phyloP scores from a whole-genome alignment of 352 stramenopile species.

The Phytophthora ramorum region DNA sequence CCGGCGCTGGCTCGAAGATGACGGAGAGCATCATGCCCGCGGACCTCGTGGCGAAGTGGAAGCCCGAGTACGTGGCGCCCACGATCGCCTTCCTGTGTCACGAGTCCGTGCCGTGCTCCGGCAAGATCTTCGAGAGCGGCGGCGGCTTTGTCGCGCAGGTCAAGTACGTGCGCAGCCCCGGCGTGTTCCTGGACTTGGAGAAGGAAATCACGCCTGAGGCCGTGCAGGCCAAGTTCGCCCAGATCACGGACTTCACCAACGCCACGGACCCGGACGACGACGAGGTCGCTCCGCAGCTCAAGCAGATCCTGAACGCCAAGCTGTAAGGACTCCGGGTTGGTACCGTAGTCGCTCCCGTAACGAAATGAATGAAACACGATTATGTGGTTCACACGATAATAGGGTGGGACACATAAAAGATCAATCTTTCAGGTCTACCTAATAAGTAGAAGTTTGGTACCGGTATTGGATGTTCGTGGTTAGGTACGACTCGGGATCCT shows the following conservation, averaged over 20 bases:
- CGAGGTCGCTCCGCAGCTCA: conserved; percentile 79
- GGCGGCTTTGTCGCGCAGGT: conserved; percentile 86
- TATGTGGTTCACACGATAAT: conserved; percentile 14
- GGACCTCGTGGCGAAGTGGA: conserved; percentile 85
- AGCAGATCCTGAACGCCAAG: conserved; percentile 81
- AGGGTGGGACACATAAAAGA: too few relatives aligned
- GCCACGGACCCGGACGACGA: conserved; percentile 82
- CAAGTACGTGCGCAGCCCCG: conserved; percentile 79
- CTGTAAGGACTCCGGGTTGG: conserved; percentile 46
- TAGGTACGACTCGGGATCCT: too few relatives aligned
- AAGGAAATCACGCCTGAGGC: conserved; percentile 79
- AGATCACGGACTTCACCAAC: conserved; percentile 82
- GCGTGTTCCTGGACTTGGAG: conserved; percentile 74
- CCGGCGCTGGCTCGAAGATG: conserved; percentile 88
- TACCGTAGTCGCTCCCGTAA: conserved; percentile 18
- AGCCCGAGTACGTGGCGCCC: conserved; percentile 90
- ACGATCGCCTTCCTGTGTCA: conserved; percentile 89
- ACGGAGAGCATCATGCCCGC: conserved; percentile 86
- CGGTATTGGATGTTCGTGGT: too few relatives aligned
- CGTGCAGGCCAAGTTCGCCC: conserved; percentile 75
- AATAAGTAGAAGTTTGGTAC: too few relatives aligned
- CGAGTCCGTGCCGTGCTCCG: conserved; percentile 76
- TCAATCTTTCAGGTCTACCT: too few relatives aligned
- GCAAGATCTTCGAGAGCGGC: conserved; percentile 87
- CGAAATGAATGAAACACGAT: conserved; percentile 31